Evolutionary conservation across 768 basidiomycete genomes (phyloP).

Genomic region (Trametes punicea): DNA sequence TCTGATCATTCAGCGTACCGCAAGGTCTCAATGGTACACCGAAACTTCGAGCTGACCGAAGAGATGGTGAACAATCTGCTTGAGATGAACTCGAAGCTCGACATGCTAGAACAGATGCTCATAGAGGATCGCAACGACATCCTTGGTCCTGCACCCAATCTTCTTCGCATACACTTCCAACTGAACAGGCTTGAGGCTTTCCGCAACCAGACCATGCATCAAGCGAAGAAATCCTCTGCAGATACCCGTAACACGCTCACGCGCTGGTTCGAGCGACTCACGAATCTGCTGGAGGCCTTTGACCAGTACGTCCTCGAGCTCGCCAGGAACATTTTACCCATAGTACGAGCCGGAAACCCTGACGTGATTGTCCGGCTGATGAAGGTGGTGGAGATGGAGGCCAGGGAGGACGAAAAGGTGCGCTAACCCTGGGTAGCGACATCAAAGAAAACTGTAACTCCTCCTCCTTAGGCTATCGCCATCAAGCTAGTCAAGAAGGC

Average conservation of each 20-base stretch:
- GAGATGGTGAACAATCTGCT: constrained; percentile 93
- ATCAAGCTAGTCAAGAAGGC: constrained; percentile 93
- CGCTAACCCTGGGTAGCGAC: not conserved
- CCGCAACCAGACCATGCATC: constrained; percentile 91
- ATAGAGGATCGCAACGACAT: constrained; percentile 70
- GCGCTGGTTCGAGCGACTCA: constrained; percentile 83
- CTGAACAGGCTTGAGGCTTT: constrained; percentile 91
- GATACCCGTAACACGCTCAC: constrained; percentile 64
- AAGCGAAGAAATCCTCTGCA: constrained; percentile 79
- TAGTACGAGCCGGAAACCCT: constrained; percentile 74
- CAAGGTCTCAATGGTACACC: constrained; percentile 92
- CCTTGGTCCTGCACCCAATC: constrained; percentile 82
- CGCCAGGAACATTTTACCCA: constrained; percentile 70
- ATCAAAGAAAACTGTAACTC: not conserved
- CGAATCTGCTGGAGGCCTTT: constrained; percentile 75
- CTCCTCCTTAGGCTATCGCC: constrained; percentile 71
- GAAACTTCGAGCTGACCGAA: constrained; percentile 92
- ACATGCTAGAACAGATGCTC: constrained; percentile 75
- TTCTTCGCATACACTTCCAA: constrained; percentile 88
- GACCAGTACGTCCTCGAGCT: constrained; percentile 81
- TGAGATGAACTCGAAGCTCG: constrained; percentile 87
- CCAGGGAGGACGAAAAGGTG: constrained; percentile 92
- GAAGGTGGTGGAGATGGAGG: constrained; percentile 94
- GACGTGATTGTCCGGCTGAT: constrained; percentile 88
- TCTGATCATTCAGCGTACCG: not conserved